These are phyloP conservation scores for Cadophora luteo-olivacea DNA, from an alignment of 2,329 filamentous ascomycete species.

Conservation along the genomic window DNA sequence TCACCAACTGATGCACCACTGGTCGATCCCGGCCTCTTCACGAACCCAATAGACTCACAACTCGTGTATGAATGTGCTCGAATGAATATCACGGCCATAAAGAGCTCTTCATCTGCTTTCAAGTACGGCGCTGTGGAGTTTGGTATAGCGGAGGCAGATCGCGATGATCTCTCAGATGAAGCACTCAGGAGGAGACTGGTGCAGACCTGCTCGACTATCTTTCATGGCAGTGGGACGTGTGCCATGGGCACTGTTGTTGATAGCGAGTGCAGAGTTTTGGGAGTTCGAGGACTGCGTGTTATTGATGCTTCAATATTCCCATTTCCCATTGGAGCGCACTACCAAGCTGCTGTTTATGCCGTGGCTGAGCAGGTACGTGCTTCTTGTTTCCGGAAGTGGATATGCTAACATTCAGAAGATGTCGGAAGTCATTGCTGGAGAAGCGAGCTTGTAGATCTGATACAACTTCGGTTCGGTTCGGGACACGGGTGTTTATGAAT, in stretches of 20 bases:
- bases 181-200: conserved; percentile 13
- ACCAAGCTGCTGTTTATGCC: conserved; percentile 28
- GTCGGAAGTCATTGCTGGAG: conserved; percentile 6
- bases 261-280: conserved; percentile 26
- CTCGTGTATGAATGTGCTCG: conserved; percentile 9
- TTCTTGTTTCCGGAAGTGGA: not conserved
- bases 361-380: conserved; percentile 25
- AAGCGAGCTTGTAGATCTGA: no score
- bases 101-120: conserved; percentile 4
- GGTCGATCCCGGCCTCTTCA: conserved; percentile 25
- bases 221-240: conserved; percentile 28
- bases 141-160: conserved; percentile 17
- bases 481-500: not conserved
- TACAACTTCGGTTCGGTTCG: no score
- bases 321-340: conserved; percentile 22
- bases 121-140: conserved; percentile 20
- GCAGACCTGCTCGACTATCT: conserved; percentile 19
- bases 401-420: not conserved
- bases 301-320: conserved; percentile 29
- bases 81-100: not conserved
- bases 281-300: conserved; percentile 23
- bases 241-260: conserved; percentile 41
- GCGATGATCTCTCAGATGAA: conserved; percentile 18
- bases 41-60: conserved; percentile 14
- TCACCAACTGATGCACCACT: conserved; percentile 19